phyloP scores from a whole-genome alignment of 2,329 filamentous ascomycete species.

The Ophiostoma himal-ulmi region DNA sequence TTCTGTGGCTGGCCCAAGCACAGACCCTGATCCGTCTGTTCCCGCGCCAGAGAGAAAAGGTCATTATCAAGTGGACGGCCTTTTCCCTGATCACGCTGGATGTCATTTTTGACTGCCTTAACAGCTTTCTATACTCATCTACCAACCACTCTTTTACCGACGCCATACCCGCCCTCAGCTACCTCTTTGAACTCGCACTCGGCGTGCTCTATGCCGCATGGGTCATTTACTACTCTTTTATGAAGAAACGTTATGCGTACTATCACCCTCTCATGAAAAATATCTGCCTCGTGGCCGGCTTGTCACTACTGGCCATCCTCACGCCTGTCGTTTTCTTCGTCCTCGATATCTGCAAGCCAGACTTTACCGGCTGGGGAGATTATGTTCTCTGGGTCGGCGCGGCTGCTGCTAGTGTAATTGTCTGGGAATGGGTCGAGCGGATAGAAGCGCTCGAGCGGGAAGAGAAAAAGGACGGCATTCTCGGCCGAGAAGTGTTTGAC shows the following conservation, averaged over 20 bases:
- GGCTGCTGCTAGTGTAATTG: constrained; percentile 88
- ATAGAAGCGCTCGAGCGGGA: constrained; percentile 90
- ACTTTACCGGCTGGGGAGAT: constrained; percentile 87
- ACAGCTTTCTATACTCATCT: constrained; percentile 64
- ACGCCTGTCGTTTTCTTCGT: constrained; percentile 93
- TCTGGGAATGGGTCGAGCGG: constrained; percentile 96
- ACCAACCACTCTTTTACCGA: constrained; percentile 67
- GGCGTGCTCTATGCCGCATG: constrained; percentile 86
- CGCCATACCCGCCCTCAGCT: constrained; percentile 83
- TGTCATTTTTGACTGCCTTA: constrained; percentile 82
- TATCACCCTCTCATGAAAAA: constrained; percentile 89
- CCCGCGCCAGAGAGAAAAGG: constrained; percentile 91
- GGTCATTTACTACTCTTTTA: constrained; percentile 90
- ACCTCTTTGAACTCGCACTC: constrained; percentile 81
- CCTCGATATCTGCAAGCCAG: constrained; percentile 77
- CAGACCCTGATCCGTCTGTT: constrained; percentile 95
- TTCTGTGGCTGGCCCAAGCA: constrained; percentile 94
- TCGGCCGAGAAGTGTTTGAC: constrained; percentile 86
- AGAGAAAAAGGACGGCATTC: constrained; percentile 87
- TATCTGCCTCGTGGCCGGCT: constrained; percentile 70
- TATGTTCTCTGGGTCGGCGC: constrained; percentile 96
- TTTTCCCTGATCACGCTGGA: constrained; percentile 90
- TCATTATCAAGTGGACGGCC: constrained; percentile 97
- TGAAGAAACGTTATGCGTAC: constrained; percentile 84
- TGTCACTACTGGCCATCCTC: constrained; percentile 75